Evolutionary conservation across 495 filamentous ascomycete genomes (phyloP).

Genomic region (Penicillium chermesinum): DNA sequence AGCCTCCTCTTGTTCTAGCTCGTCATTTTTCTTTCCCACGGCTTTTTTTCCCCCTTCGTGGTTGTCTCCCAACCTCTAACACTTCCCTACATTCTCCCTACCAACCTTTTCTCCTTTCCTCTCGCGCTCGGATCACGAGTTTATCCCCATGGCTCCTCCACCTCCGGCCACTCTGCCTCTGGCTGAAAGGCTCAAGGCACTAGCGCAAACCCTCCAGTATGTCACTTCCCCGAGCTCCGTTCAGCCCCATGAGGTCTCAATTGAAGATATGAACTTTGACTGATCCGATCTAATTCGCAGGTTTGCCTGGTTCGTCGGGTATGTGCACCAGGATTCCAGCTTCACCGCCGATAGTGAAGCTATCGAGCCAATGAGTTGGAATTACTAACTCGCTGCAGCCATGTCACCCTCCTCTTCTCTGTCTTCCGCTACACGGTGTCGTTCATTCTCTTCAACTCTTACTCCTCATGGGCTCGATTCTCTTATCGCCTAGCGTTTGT

Average conservation of each 20-base stretch:
- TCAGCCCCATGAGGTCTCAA: slow-evolving; percentile 15
- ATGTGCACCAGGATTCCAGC: slow-evolving; percentile 36
- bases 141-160: slow-evolving; percentile 68
- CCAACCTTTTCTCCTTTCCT: slow-evolving; percentile 3
- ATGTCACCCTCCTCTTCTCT: slow-evolving; percentile 77
- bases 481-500: slow-evolving; percentile 87
- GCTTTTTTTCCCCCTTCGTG: slow-evolving; percentile 8
- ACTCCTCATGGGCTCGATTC: slow-evolving; percentile 65
- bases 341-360: slow-evolving; percentile 1
- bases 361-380: not conserved
- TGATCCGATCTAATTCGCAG: slow-evolving; percentile 28
- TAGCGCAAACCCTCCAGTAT: slow-evolving; percentile 87
- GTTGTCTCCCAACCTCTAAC: slow-evolving; percentile 1
- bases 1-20: slow-evolving; percentile 19
- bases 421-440: slow-evolving; percentile 76
- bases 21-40: slow-evolving; percentile 10
- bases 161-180: slow-evolving; percentile 66
- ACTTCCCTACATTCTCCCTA: not conserved
- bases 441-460: slow-evolving; percentile 77
- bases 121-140: slow-evolving; percentile 6
- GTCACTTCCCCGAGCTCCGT: slow-evolving; percentile 29
- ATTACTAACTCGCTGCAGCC: slow-evolving; percentile 46
- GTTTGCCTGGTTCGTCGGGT: slow-evolving; percentile 88
- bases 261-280: slow-evolving; percentile 36
- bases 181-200: slow-evolving; percentile 62